Evolutionary conservation across 116 monocot genomes (phyloP), one percentile per base, ranked within the genome.

Genomic region (Dioscorea cayenensis): DNA sequence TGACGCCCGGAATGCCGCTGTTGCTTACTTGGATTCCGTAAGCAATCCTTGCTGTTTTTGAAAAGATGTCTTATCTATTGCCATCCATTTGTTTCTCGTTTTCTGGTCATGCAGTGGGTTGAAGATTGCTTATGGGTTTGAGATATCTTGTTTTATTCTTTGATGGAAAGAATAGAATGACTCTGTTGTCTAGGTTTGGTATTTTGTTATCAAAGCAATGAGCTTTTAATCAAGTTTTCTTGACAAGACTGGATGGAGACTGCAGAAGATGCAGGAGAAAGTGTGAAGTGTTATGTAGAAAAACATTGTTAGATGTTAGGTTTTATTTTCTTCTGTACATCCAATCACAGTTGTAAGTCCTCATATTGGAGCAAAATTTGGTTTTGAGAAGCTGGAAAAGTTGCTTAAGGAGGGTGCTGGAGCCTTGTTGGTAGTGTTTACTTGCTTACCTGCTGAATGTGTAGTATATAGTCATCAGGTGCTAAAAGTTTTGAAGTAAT

Each of bases 11-110:
- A 84, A 77, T 20, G 80, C 86, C 55, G 97, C 97, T 58, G 76
- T 92, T 27, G 74, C 84, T 58, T 97, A 84, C 80, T 72, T 97
- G 28, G 97, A 97, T 78, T 93, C 97, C 19, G 97, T 97, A 19
- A 72, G 76, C 63, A 38, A 58, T 71, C 63, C 27, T 20, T 22
- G 9, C 62, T 2, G 9, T 59, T 66, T 59, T 66, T 22, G 48
- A 21, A 25, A 25, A 25, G 25, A 25, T 3, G 1, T 52, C 43
- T 65, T 28, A 2, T 62, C 3, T 25, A 17, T 18, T 25, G 55
- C 14, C 37, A 7, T 20, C n/a, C 20, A 1, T 51, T 51, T 51
- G 28, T 66, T 60, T 21, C 7, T 61, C 10, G 48, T 72, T 25
- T 16, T 4, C 12, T 16, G 43, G 16, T 28, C 17, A 22, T 25